Percentiles rank a stretch among this genome's conserved stretches.
These are phyloP conservation scores for Botryobasidium botryosum DNA, from an alignment of 768 basidiomycete genomes.

Conservation along the genomic window DNA sequence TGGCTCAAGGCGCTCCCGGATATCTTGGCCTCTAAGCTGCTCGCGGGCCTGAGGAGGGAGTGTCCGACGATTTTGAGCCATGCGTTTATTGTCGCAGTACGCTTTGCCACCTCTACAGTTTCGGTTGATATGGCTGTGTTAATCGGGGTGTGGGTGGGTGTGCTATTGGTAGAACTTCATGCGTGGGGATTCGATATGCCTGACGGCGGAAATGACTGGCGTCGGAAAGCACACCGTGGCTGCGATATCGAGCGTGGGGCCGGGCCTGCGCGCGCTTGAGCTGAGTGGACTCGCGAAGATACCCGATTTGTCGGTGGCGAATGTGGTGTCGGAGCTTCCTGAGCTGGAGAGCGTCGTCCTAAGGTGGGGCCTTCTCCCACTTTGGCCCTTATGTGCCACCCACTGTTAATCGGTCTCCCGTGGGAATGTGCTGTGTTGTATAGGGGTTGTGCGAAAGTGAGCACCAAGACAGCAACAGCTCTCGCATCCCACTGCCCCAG, in stretches of 20 bases:
- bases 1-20: conserved; percentile 36
- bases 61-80: conserved; percentile 37
- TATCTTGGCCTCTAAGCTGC: conserved; percentile 30
- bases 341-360: conserved; percentile 33
- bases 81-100: conserved; percentile 38
- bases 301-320: conserved; percentile 34
- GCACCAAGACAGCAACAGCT: conserved; percentile 30
- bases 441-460: conserved; percentile 46
- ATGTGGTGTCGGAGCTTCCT: conserved; percentile 29
- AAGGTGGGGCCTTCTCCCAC: conserved; percentile 30
- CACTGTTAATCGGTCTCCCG: too few species aligned
- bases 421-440: conserved; percentile 1
- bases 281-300: conserved; percentile 37
- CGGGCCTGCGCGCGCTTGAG: conserved; percentile 30
- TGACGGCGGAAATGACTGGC: conserved; percentile 35
- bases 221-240: conserved; percentile 34
- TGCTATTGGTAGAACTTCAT: conserved; percentile 33
- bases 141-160: neutral
- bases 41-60: conserved; percentile 30
- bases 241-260: conserved; percentile 25
- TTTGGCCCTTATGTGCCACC: neutral
- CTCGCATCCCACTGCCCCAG: conserved; percentile 25
- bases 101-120: too few species aligned
- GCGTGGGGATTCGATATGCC: conserved; percentile 31
- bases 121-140: neutral